Conservation (phyloP, 2,329 filamentous ascomycete species). For the Trichoderma atroviride region DNA sequence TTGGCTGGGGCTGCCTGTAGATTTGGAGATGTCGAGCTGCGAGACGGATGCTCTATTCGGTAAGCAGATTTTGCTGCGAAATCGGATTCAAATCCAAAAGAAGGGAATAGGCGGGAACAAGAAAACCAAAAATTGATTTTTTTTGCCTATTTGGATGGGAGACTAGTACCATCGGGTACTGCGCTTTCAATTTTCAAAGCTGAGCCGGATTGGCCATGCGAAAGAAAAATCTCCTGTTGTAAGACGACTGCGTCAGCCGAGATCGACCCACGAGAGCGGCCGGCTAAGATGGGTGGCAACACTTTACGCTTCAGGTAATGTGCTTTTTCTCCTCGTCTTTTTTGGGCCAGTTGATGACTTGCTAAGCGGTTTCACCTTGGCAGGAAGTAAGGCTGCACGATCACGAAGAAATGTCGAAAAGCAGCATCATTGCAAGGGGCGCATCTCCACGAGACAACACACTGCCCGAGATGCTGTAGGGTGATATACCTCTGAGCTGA, state of each 20-base stretch:
- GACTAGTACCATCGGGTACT: not conserved
- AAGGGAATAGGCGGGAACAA: not conserved
- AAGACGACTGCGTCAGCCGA: constrained; percentile 2
- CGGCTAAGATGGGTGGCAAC: not conserved
- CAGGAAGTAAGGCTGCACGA: not conserved
- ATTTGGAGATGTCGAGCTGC: not conserved
- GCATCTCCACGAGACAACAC: not conserved
- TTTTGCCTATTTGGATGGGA: not conserved
- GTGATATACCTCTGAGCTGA: not conserved
- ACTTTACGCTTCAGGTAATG: not conserved
- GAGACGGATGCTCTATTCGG: not conserved
- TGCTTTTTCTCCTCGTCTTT: not conserved
- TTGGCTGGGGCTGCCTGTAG: not conserved
- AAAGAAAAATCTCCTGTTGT: not conserved
- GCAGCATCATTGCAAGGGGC: not conserved
- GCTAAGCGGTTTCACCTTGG: not conserved
- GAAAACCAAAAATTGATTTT: not conserved
- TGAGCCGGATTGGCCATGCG: not conserved
- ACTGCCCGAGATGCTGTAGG: not conserved
- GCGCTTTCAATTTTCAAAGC: not conserved
- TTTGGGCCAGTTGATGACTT: not conserved
- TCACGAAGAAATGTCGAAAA: not conserved
- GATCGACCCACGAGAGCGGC: not conserved
- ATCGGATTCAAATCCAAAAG: not conserved
- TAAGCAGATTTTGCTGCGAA: not conserved